Percentiles rank a stretch among this genome's conserved stretches.
These are phyloP conservation scores for Claviceps monticola DNA, from an alignment of 2,329 filamentous ascomycete species.

Conservation along the genomic window DNA sequence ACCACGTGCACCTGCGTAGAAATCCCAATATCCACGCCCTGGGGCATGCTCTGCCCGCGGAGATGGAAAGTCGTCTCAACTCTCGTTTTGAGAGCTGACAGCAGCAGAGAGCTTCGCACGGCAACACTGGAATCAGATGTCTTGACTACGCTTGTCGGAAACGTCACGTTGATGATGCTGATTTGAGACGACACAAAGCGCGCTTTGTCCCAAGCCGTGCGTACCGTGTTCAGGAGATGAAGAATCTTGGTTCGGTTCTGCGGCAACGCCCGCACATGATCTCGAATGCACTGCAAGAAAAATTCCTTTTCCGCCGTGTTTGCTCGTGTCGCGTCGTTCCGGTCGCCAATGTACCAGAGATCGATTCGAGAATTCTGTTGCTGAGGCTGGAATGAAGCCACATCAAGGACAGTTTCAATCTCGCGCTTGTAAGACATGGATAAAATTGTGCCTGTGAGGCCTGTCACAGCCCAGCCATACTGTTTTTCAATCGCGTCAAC, in stretches of 20 bases:
- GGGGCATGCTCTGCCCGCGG: conserved; percentile 27
- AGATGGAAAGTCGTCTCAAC: conserved; percentile 50
- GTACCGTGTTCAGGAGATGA: conserved; percentile 45
- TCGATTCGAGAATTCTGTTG: conserved; percentile 44
- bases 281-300: conserved; percentile 58
- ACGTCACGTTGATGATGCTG: conserved; percentile 45
- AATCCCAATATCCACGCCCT: conserved; percentile 41
- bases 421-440: conserved; percentile 62
- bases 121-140: conserved; percentile 51
- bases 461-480: conserved; percentile 59
- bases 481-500: conserved; percentile 51
- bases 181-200: conserved; percentile 45
- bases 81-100: conserved; percentile 53
- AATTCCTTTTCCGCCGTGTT: conserved; percentile 57
- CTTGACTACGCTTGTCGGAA: conserved; percentile 49
- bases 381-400: conserved; percentile 40
- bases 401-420: conserved; percentile 60
- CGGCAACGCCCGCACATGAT: conserved; percentile 47
- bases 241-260: conserved; percentile 43
- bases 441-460: conserved; percentile 46
- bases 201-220: conserved; percentile 52
- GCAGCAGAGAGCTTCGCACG: conserved; percentile 47
- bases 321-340: conserved; percentile 36
- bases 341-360: conserved; percentile 54
- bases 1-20: conserved; percentile 45